Conservation (phyloP, 2,329 filamentous ascomycete species). For the Xylaria hypoxylon region DNA sequence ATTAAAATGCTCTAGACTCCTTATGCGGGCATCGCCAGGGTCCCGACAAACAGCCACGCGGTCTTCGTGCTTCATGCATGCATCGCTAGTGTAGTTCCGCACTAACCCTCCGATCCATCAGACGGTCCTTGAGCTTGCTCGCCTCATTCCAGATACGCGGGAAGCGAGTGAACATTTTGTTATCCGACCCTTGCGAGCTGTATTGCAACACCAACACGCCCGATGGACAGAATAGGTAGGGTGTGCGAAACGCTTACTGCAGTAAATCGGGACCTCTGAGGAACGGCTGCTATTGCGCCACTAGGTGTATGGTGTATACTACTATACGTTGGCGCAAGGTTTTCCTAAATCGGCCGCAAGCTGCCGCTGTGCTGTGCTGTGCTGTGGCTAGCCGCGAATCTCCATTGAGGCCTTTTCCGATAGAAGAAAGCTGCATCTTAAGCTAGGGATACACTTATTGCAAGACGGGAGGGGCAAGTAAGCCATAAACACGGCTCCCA, state of each 20-base stretch:
- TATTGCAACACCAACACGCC: neutral
- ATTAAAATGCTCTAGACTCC: neutral
- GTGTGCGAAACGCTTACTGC: neutral
- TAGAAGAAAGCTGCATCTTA: constrained; percentile 3
- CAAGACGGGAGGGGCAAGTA: neutral
- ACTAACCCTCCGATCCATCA: neutral
- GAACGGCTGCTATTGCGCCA: neutral
- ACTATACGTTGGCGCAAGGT: neutral
- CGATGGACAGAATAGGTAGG: neutral
- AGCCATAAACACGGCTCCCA: neutral
- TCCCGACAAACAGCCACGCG: neutral
- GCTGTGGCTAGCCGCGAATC: neutral
- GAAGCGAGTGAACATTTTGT: neutral
- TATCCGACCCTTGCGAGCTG: neutral
- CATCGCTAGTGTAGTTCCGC: neutral
- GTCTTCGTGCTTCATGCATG: constrained; percentile 23
- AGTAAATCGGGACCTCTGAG: neutral
- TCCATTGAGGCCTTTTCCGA: neutral
- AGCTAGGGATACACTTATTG: neutral
- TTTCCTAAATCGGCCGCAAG: neutral
- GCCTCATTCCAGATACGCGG: neutral
- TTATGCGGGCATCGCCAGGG: constrained; percentile 3
- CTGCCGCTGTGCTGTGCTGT: too few relatives aligned
- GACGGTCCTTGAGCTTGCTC: neutral
- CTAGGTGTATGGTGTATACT: too few relatives aligned